Evolutionary conservation across 768 basidiomycete genomes (phyloP), one percentile per base, ranked within the genome.

Genomic region (Boletus sensibilis): DNA sequence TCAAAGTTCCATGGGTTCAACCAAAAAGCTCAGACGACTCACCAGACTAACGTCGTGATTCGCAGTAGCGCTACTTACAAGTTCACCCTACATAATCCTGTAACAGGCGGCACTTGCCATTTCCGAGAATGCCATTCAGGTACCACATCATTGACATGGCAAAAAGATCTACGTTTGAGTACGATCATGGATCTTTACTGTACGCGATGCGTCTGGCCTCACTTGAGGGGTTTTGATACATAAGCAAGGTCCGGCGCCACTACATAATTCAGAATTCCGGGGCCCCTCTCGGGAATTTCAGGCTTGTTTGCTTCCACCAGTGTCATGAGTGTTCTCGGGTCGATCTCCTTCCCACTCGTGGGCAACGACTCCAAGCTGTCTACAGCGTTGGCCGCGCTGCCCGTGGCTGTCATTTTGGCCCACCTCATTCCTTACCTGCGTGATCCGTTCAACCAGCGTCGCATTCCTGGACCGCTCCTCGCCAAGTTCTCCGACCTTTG

Each of bases 401-500:
- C 63, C 16, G 45, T 62, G 2, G 56, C 59, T 1, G 50, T 68
- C n/a, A 47, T 64, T 3, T 34, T 73, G 23, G 55, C 50, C 16
- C 74, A 80, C 60, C 20, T 80, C 44, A 37, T 81, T 14, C 74
- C 76, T 0, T 92, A 82, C 69, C 55, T 90, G 16, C 53, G 77
- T 33, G 86, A 92, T 61, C 70, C 82, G 0, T 76, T 84, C 67
- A 72, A 76, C n/a, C 79, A 90, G 37, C 82, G 85, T 35, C 67
- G 69, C 27, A 80, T 82, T 58, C 85, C 85, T n/a, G 90, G 88
- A 0, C 90, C 90, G 0, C 77, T 81, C 53, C 64, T 86, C 9
- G 92, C 92, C 37, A 83, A 79, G 64, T 83, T 92, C 64, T 82
- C 86, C 11, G 85, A 89, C 66, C 57, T 80, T 3, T 94, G 91